Evolutionary conservation across 2,329 filamentous ascomycete genomes (phyloP).

Genomic region (Colletotrichum destructivum): DNA sequence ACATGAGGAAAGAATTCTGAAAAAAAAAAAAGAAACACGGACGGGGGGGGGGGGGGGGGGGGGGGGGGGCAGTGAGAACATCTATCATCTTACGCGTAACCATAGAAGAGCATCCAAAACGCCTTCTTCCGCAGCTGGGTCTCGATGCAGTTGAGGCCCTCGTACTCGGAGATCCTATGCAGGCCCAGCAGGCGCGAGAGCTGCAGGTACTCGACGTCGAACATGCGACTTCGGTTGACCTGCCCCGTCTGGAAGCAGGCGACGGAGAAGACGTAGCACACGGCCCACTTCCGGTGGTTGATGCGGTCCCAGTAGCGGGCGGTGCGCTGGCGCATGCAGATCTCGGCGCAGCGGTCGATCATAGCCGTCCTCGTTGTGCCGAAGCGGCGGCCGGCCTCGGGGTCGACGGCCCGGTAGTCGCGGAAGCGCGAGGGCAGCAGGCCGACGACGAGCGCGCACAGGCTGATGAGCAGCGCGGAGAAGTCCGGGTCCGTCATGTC

Average conservation of each 20-base stretch:
- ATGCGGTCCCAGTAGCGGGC: constrained; percentile 48
- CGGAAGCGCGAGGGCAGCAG: constrained; percentile 48
- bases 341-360: constrained; percentile 47
- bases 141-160: constrained; percentile 51
- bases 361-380: constrained; percentile 45
- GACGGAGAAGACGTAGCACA: constrained; percentile 51
- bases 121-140: constrained; percentile 54
- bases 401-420: constrained; percentile 45
- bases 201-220: constrained; percentile 54
- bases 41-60: too few species aligned
- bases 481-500: constrained; percentile 48
- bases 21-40: too few species aligned
- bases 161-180: constrained; percentile 51
- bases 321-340: constrained; percentile 45
- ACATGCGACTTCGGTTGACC: constrained; percentile 53
- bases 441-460: constrained; percentile 46
- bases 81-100: constrained; percentile 44
- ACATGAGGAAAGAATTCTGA: too few species aligned
- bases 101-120: constrained; percentile 55
- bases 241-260: constrained; percentile 54
- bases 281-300: constrained; percentile 54
- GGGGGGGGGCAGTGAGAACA: too few species aligned
- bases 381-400: constrained; percentile 45
- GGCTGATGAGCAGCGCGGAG: constrained; percentile 46
- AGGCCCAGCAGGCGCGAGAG: constrained; percentile 51